Evolutionary conservation across 108 stramenopile species (phyloP), one percentile per base, ranked within the genome.

Genomic region (Pseudonitzschia delicatissima): DNA sequence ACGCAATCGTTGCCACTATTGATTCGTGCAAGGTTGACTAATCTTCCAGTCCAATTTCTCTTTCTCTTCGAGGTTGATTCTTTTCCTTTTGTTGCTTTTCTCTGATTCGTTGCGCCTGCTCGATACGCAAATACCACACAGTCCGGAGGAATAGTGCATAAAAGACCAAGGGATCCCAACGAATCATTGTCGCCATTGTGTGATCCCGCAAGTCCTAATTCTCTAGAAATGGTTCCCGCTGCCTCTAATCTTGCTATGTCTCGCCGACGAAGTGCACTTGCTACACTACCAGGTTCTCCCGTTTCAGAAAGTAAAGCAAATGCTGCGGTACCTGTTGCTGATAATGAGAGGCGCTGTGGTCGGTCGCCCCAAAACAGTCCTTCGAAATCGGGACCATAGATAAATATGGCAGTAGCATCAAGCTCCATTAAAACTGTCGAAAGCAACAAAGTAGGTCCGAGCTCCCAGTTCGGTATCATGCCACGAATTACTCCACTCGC

Each of bases 341-440:
- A 79, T n/a, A 93, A 76, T 12, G 89, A 90, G 28, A 86, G 76
- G n/a, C 89, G 65, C 57, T 93, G 89, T 31, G 92, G 92, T 64
- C 92, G 74, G 65, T 93, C 92, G 12, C 92, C 92, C 92, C 92
- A 91, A 72, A 93, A 87, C 27, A 88, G 59, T 29, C 92, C 86
- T 6, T 84, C 79, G 64, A 89, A 93, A 51, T 91, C 86, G 21
- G 92, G 89, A 31, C 92, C 92, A 48, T 81, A 82, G 17, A 85
- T 71, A 50, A 82, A 89, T 64, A 93, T 86, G 9, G 92, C 85
- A 33, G 89, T 88, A 26, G 92, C 92, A 66, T 93, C 92, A 4
- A 82, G 74, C 34, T 81, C 76, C 39, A 80, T 57, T 4, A 93
- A 75, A 12, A 90, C 77, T 18, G 84, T 79, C 13, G 92, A 84